Percentiles rank a stretch among this genome's conserved stretches.
Evolutionary conservation across 129 eudicot genomes (phyloP).

Genomic region (Helianthus annuus): HanXRQr2.0-SUNRISE NC_035436.2:72093171-72093670

Average conservation of each 20-base stretch:
- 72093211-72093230: too few species aligned
- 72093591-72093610: slow-evolving; percentile 85
- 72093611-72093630: slow-evolving; percentile 74
- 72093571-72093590: slow-evolving; percentile 83
- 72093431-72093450: slow-evolving; percentile 48
- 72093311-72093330: too few species aligned
- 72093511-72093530: slow-evolving; percentile 68
- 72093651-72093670: slow-evolving; percentile 36
- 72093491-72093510: neutral
- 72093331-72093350: too few species aligned
- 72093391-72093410: too few species aligned
- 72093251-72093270: too few species aligned
- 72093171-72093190: too few species aligned
- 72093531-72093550: slow-evolving; percentile 82
- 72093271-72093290: too few species aligned
- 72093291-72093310: too few species aligned
- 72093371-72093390: too few species aligned
- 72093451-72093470: slow-evolving; percentile 9
- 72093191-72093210: too few species aligned
- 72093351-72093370: too few species aligned
- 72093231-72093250: too few species aligned
- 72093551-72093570: slow-evolving; percentile 92
- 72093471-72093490: slow-evolving; percentile 5
- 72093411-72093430: slow-evolving; percentile 76
- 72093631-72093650: slow-evolving; percentile 60